Evolutionary conservation across 2,329 filamentous ascomycete species (phyloP), one percentile per base, ranked within the genome.

Genomic region (Neofusicoccum ribis): DNA sequence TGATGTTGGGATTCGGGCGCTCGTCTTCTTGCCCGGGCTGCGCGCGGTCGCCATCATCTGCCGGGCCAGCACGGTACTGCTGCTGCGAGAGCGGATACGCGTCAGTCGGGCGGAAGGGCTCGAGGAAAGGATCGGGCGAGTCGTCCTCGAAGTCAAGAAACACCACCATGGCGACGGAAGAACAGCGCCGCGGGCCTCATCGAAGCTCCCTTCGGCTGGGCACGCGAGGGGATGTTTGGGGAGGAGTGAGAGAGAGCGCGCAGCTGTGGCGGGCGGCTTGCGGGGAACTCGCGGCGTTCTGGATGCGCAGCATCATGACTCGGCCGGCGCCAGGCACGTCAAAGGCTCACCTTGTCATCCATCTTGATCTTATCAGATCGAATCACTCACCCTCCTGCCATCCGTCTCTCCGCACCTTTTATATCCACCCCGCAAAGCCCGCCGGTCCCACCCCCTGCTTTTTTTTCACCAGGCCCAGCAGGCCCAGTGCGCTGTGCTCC

Each of bases 1-100:
- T 87, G 75, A 82, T 76, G 71, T 88, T 88, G 63, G 80, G 84
- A 73, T 83, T 82, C 34, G 72, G 74, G 68, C 80, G 73, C 62
- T 72, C 71, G 36, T 74, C 73, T 9, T 43, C 63, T 12, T 67
- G 58, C 64, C 68, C 37, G 27, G 27, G 31, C 49, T 54, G 47
- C 64, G 52, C 43, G 34, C 36, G 43, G 49, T 51, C 65, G 49
- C 44, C 54, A 64, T 63, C 54, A 64, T 63, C 39, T 23, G 60
- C 20, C 60, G 60, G 47, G 65, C 72, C 70, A 63, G 72, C 70
- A 64, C 72, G 72, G 63, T 74, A 70, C 51, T 73, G 66, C 47
- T 73, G 75, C 68, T 73, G 73, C 59, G 61, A 54, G 39, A 69
- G 68, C 51, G 66, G 64, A 51, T 54, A 63, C 64, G 60, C 65